A percentile compares a stretch with the other conserved stretches of the same genome.
Conservation (phyloP, 2,329 filamentous ascomycete genomes). For the Cryoendolithus antarcticus region DNA sequence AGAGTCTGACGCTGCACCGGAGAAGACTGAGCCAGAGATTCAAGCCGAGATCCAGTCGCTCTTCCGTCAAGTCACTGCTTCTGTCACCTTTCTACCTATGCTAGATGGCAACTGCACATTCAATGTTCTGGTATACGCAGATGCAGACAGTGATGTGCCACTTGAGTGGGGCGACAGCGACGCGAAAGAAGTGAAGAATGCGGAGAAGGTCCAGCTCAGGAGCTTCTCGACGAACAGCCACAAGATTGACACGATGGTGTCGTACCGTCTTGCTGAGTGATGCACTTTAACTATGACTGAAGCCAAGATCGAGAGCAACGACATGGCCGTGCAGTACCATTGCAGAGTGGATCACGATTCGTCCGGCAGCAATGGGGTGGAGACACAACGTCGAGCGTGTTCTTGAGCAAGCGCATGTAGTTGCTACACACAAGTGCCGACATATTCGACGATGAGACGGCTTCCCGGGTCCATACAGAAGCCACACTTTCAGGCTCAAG, state of each 20-base stretch:
- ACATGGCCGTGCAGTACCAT: too few relatives aligned
- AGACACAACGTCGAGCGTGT: too few relatives aligned
- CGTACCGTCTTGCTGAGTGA: conserved; percentile 50
- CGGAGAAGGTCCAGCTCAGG: conserved; percentile 86
- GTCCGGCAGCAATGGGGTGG: too few relatives aligned
- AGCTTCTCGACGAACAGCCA: conserved; percentile 95
- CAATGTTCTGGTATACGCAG: conserved; percentile 95
- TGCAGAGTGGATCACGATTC: too few relatives aligned
- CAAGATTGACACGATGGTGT: conserved; percentile 87
- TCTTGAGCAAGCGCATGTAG: too few relatives aligned
- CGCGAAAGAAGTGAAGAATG: conserved; percentile 88
- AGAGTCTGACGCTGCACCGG: conserved; percentile 22
- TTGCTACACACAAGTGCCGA: too few relatives aligned
- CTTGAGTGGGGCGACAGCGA: conserved; percentile 98
- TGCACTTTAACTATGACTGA: too few relatives aligned
- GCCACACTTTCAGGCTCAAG: too few relatives aligned
- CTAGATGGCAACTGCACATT: conserved; percentile 93
- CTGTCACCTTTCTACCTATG: conserved; percentile 91
- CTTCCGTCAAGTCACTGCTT: conserved; percentile 95
- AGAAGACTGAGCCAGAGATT: conserved; percentile 89
- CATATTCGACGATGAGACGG: too few relatives aligned
- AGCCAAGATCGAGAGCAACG: too few relatives aligned
- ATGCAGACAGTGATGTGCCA: conserved; percentile 90
- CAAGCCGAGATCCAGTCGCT: conserved; percentile 92
- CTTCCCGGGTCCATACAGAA: too few relatives aligned